Base-by-base conservation (phyloP, 176 grass and related monocot species). In the Musa itinerans region DNA sequence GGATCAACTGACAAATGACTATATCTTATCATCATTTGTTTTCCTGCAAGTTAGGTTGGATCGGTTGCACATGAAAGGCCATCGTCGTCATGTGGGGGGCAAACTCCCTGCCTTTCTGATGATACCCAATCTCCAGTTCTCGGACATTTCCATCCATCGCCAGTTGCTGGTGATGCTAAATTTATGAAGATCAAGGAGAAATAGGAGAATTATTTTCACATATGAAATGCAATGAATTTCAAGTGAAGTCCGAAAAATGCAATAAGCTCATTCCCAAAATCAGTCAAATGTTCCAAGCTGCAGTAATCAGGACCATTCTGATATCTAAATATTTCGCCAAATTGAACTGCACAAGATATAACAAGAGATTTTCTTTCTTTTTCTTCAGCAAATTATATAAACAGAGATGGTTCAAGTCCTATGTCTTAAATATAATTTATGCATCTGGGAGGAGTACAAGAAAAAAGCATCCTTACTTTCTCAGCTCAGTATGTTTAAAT, bases 41-140 rank as follows among this genome's bases (percentile, higher is more conserved):
- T 13, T 91, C 94, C 77, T 93, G 90, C 75, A 98, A 81, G 54
- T 98, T 93, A 63, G 86, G 94, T 51, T 93, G 94, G 52, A 79
- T 91, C 50, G 86, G 88, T 76, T 98, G 94, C 50, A 98, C 86
- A 1, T 86, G 90, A 68, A 93, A 98, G 17, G 80, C 92, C 82
- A 91, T 89, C 19, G 86, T 89, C 19, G 86, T 86, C 78, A 98
- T 98, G 74, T 98, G 90, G 5, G 87, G 79, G 1, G 80, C 83
- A 70, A 92, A 87, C 65, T 96, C 87, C 82, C 93, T 83, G 57
- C 88, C 90, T 78, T 81, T 72, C 54, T 86, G 81, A 57, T 90
- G 76, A 78, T 81, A 96, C 9, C 87, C 81, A 76, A 96, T 83
- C 72, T 96, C 93, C 54, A 91, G 83, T 19, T 91, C 90, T 73